Percentiles rank a stretch among this genome's conserved stretches.
These are phyloP conservation scores for Xylaria scruposa DNA, from an alignment of 495 filamentous ascomycete species.

Conservation along the genomic window DNA sequence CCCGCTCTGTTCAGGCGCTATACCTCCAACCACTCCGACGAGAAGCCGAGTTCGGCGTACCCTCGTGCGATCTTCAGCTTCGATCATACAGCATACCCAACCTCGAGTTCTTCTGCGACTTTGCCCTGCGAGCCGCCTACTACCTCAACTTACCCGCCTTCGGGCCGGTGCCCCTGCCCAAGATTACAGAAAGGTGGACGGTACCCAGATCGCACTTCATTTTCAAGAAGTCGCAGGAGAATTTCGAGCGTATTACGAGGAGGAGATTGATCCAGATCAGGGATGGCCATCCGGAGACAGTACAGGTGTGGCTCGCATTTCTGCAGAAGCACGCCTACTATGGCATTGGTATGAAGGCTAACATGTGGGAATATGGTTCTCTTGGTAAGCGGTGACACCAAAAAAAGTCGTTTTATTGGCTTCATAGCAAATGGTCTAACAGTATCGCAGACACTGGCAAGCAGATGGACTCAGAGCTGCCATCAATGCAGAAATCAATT, in stretches of 20 bases:
- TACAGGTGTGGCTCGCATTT: slow-evolving; percentile 91
- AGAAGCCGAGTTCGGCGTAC: slow-evolving; percentile 72
- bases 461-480: slow-evolving; percentile 65
- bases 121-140: slow-evolving; percentile 92
- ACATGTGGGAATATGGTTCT: slow-evolving; percentile 85
- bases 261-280: slow-evolving; percentile 90
- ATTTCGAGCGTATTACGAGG: slow-evolving; percentile 90
- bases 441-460: slow-evolving; percentile 65
- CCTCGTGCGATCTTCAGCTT: slow-evolving; percentile 88
- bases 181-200: slow-evolving; percentile 89
- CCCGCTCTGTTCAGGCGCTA: slow-evolving; percentile 79
- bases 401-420: not conserved
- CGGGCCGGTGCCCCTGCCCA: slow-evolving; percentile 88
- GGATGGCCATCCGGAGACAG: slow-evolving; percentile 86
- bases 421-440: slow-evolving; percentile 24
- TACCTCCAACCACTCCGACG: slow-evolving; percentile 87
- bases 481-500: slow-evolving; percentile 65
- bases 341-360: slow-evolving; percentile 98
- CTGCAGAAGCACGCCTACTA: slow-evolving; percentile 89
- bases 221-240: slow-evolving; percentile 96
- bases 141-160: slow-evolving; percentile 86
- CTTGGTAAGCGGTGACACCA: slow-evolving; percentile 60
- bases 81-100: slow-evolving; percentile 91
- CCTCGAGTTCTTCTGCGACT: slow-evolving; percentile 93
- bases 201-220: slow-evolving; percentile 90